Percentiles rank a stretch among this genome's conserved stretches.
Evolutionary conservation across 257 asterid species (phyloP).

Genomic region (Nyctanthes arbortristis): DNA sequence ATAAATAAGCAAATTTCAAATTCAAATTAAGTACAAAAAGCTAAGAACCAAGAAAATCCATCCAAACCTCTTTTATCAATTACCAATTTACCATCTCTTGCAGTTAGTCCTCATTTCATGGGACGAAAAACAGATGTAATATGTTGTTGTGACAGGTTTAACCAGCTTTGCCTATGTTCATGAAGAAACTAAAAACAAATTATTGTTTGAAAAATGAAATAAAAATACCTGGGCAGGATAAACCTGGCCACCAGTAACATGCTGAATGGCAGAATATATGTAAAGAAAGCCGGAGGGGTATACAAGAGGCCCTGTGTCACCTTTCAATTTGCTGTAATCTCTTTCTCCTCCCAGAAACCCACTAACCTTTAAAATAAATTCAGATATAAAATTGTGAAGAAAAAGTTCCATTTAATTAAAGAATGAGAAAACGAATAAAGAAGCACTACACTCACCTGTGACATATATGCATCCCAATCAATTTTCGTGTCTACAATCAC

Average conservation of each 20-base stretch:
- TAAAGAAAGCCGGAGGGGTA: conserved; percentile 98
- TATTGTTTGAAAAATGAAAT: background rate
- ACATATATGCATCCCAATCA: conserved; percentile 99
- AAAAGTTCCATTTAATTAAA: background rate
- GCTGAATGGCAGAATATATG: conserved; percentile 75
- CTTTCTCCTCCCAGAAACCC: conserved; percentile 92
- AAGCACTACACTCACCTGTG: conserved; percentile 55
- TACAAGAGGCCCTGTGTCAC: conserved; percentile 95
- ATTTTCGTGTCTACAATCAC: conserved; percentile 82
- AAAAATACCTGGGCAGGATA: conserved; percentile 79
- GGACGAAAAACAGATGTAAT: background rate
- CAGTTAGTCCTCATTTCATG: background rate
- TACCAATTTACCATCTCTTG: background rate
- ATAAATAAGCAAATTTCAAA: background rate
- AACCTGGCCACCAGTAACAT: conserved; percentile 78
- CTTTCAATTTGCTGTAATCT: conserved; percentile 86
- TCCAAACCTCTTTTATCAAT: background rate
- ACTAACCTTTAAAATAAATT: conserved; percentile 46
- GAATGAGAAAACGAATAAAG: conserved; percentile 1
- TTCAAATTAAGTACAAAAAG: background rate
- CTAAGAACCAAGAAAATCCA: background rate
- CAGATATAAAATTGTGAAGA: conserved; percentile 1
- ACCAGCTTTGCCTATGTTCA: background rate
- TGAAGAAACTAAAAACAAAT: background rate
- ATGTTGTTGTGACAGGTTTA: background rate